Base-by-base conservation (phyloP, 2,329 filamentous ascomycete genomes). In the Monosporascus sp. region DNA sequence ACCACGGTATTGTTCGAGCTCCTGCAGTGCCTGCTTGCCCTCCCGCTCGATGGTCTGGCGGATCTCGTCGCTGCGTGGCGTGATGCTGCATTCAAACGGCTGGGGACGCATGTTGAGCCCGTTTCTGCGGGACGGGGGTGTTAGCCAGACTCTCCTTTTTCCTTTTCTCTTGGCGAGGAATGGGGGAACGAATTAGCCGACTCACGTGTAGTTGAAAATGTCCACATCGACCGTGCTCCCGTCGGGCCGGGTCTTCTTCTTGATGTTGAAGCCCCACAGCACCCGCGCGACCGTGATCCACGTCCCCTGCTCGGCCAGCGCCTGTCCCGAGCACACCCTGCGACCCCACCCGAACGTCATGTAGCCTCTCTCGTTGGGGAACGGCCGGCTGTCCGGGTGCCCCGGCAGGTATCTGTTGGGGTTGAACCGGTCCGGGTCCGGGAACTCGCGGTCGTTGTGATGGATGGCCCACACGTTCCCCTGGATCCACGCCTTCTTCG, bases 341-440 rank as follows among this genome's bases (percentile, higher is more conserved):
- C 79, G 71, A 6, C 80, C 80, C 75, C 78, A 82, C 25, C 79
- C 79, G 60, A 82, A 81, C 2, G 78, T 78, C 74, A 80, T 80
- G 60, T 80, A 78, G 0, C 75, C 74, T 49, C 68, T 71, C 55
- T 78, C 75, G 9, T 71, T 70, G 1, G 76, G 75, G 54, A 80
- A 80, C 0, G 75, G 75, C 4, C 76, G 68, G 38, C 57, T 62
- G 52, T 72, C 64, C 3, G 66, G 62, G 54, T 69, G 67, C 17
- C 65, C 74, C 2, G 68, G 57, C 6, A 75, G 55, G 58, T 70
- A 77, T 18, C 74, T 64, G 31, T 71, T 68, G 0, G 74, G 74
- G 25, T 72, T 68, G 59, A 77, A 76, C 18, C 68, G 65, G 56
- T 77, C 71, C 6, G 72, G 75, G 24, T 74, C 72, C 2, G 73